Evolutionary conservation across 257 asterid species (phyloP).

Genomic region (Solanum okadae): DNA sequence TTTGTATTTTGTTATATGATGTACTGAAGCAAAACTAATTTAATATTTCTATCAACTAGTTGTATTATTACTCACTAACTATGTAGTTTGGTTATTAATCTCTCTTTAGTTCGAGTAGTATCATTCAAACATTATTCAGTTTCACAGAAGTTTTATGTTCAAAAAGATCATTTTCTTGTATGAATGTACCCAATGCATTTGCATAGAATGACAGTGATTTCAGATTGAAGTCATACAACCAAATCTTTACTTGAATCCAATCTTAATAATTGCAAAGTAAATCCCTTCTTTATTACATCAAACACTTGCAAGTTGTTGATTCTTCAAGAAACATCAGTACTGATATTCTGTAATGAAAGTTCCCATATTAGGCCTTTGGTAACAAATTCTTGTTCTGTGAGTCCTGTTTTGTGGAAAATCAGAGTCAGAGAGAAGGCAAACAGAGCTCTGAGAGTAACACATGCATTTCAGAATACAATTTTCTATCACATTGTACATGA

Average conservation of each 20-base stretch:
- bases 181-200: too few relatives aligned
- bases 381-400: background rate
- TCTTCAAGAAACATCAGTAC: background rate
- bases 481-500: background rate
- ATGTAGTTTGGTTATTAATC: background rate
- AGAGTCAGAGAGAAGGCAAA: background rate
- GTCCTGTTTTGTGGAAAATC: background rate
- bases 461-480: background rate
- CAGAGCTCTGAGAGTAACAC: background rate
- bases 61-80: background rate
- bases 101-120: background rate
- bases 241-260: background rate
- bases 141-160: background rate
- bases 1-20: background rate
- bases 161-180: background rate
- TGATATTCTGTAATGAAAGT: background rate
- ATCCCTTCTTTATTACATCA: background rate
- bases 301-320: background rate
- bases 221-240: background rate
- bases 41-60: background rate
- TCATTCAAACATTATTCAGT: background rate
- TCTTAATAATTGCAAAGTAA: background rate
- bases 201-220: background rate
- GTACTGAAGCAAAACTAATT: background rate
- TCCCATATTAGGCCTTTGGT: background rate